Evolutionary conservation across 441 rosid species (phyloP).

Genomic region (Jatropha podagrica): DNA sequence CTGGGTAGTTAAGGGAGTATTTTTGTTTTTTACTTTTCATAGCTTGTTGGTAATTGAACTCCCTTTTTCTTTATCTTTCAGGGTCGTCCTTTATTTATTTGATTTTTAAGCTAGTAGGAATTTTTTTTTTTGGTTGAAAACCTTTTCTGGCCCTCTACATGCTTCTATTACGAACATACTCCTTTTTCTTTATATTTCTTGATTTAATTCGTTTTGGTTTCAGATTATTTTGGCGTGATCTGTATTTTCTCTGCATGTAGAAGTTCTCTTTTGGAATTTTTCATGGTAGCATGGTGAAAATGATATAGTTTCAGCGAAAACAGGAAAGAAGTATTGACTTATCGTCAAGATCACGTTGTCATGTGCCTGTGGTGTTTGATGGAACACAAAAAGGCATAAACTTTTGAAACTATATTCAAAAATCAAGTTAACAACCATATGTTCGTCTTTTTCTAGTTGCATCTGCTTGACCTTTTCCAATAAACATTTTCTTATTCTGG

Average conservation of each 20-base stretch:
- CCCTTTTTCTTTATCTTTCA: not conserved
- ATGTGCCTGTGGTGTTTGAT: not conserved
- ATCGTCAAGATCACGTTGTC: not conserved
- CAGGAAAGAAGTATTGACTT: not conserved
- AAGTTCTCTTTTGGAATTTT: not conserved
- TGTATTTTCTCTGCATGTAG: not conserved
- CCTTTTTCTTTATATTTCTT: not conserved
- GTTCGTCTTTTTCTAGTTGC: not conserved
- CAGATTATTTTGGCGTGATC: constrained; percentile 8
- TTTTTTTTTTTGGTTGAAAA: not conserved
- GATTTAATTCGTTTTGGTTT: not conserved
- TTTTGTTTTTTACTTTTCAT: not conserved
- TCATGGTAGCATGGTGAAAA: not conserved
- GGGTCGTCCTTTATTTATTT: not conserved
- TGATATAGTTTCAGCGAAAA: not conserved
- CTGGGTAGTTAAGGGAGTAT: not conserved
- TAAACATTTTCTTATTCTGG: not conserved
- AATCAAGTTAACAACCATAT: not conserved
- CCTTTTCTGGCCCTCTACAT: not conserved
- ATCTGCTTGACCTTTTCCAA: not conserved
- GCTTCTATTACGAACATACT: not conserved
- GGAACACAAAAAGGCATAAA: not conserved
- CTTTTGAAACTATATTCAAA: not conserved
- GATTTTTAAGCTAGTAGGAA: not conserved
- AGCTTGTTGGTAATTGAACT: not conserved